These are phyloP conservation scores for Aspergillus sp. DNA, from an alignment of 2,329 filamentous ascomycete genomes.

Conservation along the genomic window DNA sequence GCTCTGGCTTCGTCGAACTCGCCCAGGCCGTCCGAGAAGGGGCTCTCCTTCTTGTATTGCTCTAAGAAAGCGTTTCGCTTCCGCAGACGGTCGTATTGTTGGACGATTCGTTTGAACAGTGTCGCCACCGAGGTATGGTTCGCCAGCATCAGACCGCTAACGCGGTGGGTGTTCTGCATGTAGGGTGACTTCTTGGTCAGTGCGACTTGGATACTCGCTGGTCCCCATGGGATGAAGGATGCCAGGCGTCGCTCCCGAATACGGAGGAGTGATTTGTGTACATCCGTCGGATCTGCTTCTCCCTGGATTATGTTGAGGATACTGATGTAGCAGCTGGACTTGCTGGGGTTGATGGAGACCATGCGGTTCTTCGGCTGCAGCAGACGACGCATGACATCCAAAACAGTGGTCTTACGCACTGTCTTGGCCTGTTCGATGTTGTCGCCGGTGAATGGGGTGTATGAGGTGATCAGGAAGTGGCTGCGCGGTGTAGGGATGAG, in stretches of 20 bases:
- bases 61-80: slow-evolving; percentile 98
- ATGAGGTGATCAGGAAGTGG: slow-evolving; percentile 97
- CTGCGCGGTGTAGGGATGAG: slow-evolving; percentile 94
- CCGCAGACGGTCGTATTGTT: slow-evolving; percentile 88
- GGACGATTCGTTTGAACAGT: slow-evolving; percentile 89
- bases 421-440: slow-evolving; percentile 97
- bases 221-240: slow-evolving; percentile 97
- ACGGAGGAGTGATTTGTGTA: slow-evolving; percentile 95
- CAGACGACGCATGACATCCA: slow-evolving; percentile 94
- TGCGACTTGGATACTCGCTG: slow-evolving; percentile 95
- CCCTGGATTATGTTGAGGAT: slow-evolving; percentile 99
- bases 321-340: slow-evolving; percentile 98
- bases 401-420: slow-evolving; percentile 93
- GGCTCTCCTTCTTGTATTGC: slow-evolving; percentile 91
- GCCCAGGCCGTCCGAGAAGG: slow-evolving; percentile 85
- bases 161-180: slow-evolving; percentile 87
- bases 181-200: slow-evolving; percentile 96
- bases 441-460: slow-evolving; percentile 95
- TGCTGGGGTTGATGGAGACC: slow-evolving; percentile 92
- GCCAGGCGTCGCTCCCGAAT: slow-evolving; percentile 92
- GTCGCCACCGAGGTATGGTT: slow-evolving; percentile 98
- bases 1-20: slow-evolving; percentile 95
- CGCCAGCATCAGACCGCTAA: slow-evolving; percentile 94
- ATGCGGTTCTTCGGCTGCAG: slow-evolving; percentile 98
- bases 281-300: slow-evolving; percentile 94